These are phyloP conservation scores for Thelonectria blattea DNA, from an alignment of 2,329 filamentous ascomycete species.

Conservation along the genomic window DNA sequence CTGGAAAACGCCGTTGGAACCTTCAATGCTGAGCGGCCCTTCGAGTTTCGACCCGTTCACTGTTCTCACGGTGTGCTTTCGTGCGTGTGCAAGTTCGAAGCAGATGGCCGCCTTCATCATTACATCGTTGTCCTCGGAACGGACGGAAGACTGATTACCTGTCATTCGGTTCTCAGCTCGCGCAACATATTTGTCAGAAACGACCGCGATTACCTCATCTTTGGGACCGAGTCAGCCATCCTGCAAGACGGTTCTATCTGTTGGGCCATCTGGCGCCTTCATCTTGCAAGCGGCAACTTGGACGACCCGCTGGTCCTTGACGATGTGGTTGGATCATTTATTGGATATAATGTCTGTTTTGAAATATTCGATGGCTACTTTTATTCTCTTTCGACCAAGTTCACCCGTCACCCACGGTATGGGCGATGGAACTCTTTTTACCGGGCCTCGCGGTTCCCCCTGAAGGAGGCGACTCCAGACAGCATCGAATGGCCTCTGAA, in stretches of 20 bases:
- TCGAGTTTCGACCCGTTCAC: conserved; percentile 61
- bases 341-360: conserved; percentile 73
- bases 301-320: conserved; percentile 56
- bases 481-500: conserved; percentile 47
- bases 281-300: conserved; percentile 51
- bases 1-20: conserved; percentile 45
- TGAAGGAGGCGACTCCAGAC: conserved; percentile 51
- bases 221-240: conserved; percentile 65
- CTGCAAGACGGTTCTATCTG: conserved; percentile 61
- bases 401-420: conserved; percentile 66
- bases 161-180: conserved; percentile 50
- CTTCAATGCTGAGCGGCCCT: conserved; percentile 44
- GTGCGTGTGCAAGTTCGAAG: conserved; percentile 57
- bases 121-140: conserved; percentile 57
- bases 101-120: conserved; percentile 43
- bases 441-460: conserved; percentile 67
- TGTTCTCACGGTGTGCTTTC: conserved; percentile 63
- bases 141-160: conserved; percentile 53
- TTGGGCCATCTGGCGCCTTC: conserved; percentile 66
- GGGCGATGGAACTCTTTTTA: conserved; percentile 74
- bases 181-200: conserved; percentile 72
- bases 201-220: conserved; percentile 65
- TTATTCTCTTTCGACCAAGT: conserved; percentile 73
- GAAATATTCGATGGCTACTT: conserved; percentile 70
- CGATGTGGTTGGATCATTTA: conserved; percentile 66